Base-by-base conservation (phyloP, 768 basidiomycete genomes). In the Imleria badia region DNA sequence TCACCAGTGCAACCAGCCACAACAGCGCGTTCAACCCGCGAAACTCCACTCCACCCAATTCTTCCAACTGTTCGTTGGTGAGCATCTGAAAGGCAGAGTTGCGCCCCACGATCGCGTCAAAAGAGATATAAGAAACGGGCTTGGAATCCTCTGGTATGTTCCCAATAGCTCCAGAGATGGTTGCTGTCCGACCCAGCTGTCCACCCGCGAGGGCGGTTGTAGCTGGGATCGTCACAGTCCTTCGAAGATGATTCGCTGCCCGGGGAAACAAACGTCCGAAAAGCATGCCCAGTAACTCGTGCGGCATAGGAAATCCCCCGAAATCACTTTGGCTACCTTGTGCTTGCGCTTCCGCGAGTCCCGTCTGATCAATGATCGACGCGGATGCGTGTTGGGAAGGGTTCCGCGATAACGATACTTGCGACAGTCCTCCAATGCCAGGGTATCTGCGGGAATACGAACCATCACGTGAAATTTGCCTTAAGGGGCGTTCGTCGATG, bases 41-140 rank as follows among this genome's bases (percentile, higher is more conserved):
- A 66, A 91, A 98, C 68, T 99, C 96, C 8, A 97, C 88, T 19
- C 96, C 95, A 5, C 94, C 94, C 6, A 98, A 74, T 68, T 97
- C 93, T 60, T 96, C 94, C 61, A 91, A 74, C 64, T 98, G 89
- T 44, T 94, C 91, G 19, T 81, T 78, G 0, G 86, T 90, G 49
- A 96, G 72, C 59, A 70, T 75, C 35, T 81, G 78, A 60, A 91
- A 91, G 3, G 74, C 73, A 4, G 89, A 92, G 66, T 95, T 96
- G 33, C 85, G 80, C 0, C 92, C 90, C n/a, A 94, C 91, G 3
- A 81, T 67, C 0, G 92, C 89, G 42, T 91, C 83, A 66, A 97
- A 98, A 2, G 85, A 81, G 54, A 98, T 86, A 68, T 98, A 98
- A 0, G 89, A 75, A 3, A 89, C 93, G 1, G 73, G 67, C 59